Conservation (phyloP, 75 land plant species). For the Azolla pinnata region DNA sequence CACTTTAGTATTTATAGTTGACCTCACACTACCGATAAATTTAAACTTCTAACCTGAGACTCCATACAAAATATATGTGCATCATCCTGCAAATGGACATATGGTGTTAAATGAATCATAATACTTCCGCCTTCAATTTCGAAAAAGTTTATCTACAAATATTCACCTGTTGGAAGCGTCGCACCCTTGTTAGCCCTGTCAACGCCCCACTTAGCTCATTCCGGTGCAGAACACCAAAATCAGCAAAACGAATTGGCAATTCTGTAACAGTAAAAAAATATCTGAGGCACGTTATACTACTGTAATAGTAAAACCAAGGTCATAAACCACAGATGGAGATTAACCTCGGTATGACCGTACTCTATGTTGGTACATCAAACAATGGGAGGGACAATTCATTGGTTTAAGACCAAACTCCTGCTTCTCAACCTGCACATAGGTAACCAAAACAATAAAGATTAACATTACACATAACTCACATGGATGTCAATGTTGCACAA, state of each 20-base stretch:
- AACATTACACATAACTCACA: conserved; percentile 1
- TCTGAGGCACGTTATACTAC: neutral
- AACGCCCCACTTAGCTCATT: conserved; percentile 99
- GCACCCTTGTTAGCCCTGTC: conserved; percentile 93
- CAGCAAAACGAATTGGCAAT: conserved; percentile 87
- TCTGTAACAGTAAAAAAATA: conserved; percentile 42
- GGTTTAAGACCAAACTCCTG: conserved; percentile 99
- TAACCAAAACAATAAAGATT: neutral
- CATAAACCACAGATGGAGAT: neutral
- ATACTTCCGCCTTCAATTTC: neutral
- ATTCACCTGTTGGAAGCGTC: conserved; percentile 90
- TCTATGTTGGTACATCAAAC: conserved; percentile 93
- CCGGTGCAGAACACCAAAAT: conserved; percentile 98
- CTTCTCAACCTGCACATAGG: conserved; percentile 65
- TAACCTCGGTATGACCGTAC: conserved; percentile 98
- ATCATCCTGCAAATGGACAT: conserved; percentile 69
- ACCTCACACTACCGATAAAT: neutral
- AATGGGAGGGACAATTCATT: conserved; percentile 99
- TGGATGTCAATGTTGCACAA: too few relatives aligned
- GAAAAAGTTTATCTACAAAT: neutral
- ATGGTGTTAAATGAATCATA: neutral
- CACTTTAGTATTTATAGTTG: neutral
- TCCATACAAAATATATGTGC: conserved; percentile 98
- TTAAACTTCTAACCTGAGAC: conserved; percentile 50
- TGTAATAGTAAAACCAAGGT: neutral